Percentiles rank a stretch among this genome's conserved stretches.
phyloP scores from a whole-genome alignment of 495 filamentous ascomycete species.

The Immersiella caudata region DNA sequence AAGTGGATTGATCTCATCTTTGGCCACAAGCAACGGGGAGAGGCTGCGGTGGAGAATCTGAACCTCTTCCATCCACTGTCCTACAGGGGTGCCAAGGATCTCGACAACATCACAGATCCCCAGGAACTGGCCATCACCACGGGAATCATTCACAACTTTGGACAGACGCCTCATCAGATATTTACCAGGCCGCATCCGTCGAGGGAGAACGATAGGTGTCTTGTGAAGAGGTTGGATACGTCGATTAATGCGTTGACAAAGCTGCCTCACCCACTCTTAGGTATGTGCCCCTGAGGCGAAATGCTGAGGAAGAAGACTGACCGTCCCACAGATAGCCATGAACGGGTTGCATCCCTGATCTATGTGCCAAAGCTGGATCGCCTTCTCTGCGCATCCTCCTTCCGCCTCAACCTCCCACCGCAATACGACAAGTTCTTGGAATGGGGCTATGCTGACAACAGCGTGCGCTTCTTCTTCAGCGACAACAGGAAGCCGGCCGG shows the following conservation, averaged over 20 bases:
- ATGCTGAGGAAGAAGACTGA: slow-evolving; percentile 19
- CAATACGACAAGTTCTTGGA: slow-evolving; percentile 88
- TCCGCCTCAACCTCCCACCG: slow-evolving; percentile 84
- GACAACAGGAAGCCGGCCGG: slow-evolving; percentile 77
- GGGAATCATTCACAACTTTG: slow-evolving; percentile 97
- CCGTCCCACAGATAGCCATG: slow-evolving; percentile 62
- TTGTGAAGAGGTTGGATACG: slow-evolving; percentile 71
- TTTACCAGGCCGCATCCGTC: slow-evolving; percentile 78
- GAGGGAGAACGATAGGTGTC: slow-evolving; percentile 66
- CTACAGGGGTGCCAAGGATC: slow-evolving; percentile 89
- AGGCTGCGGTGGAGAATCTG: slow-evolving; percentile 84
- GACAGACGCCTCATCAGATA: slow-evolving; percentile 93
- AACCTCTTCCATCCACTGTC: slow-evolving; percentile 97
- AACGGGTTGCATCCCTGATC: slow-evolving; percentile 75
- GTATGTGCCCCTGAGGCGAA: slow-evolving; percentile 31
- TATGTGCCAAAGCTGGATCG: slow-evolving; percentile 81
- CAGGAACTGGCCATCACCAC: slow-evolving; percentile 83
- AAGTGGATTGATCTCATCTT: slow-evolving; percentile 97
- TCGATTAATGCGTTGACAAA: slow-evolving; percentile 75
- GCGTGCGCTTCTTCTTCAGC: slow-evolving; percentile 82
- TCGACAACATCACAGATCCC: slow-evolving; percentile 88
- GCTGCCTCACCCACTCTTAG: slow-evolving; percentile 77
- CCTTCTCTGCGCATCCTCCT: slow-evolving; percentile 78
- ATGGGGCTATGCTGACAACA: slow-evolving; percentile 94
- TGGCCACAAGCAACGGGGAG: slow-evolving; percentile 91